Evolutionary conservation across 768 basidiomycete genomes (phyloP).

Genomic region (Lactarius vividus): DNA sequence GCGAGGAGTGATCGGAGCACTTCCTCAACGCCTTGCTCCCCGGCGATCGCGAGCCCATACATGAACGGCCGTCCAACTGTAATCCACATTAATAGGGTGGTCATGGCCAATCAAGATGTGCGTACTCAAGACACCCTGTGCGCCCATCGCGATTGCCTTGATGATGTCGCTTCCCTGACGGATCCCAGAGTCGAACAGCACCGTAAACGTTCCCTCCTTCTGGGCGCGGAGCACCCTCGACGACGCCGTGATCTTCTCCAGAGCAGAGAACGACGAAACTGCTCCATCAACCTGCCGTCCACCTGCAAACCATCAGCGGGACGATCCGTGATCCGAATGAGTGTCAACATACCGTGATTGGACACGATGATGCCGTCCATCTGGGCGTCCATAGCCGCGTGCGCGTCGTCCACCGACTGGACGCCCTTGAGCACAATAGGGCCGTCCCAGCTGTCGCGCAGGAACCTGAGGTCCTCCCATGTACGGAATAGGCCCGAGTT

Average conservation of each 20-base stretch:
- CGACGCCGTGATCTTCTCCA: slow-evolving; percentile 66
- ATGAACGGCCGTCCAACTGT: slow-evolving; percentile 73
- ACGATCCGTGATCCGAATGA: background rate
- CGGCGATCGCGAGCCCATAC: slow-evolving; percentile 67
- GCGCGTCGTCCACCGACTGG: slow-evolving; percentile 65
- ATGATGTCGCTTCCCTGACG: slow-evolving; percentile 81
- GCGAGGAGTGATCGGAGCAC: slow-evolving; percentile 65
- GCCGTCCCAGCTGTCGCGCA: slow-evolving; percentile 74
- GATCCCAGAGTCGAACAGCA: slow-evolving; percentile 80
- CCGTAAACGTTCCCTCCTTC: slow-evolving; percentile 54
- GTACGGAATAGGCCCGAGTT: slow-evolving; percentile 60
- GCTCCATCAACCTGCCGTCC: slow-evolving; percentile 79
- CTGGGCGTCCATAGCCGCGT: slow-evolving; percentile 60
- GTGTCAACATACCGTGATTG: slow-evolving; percentile 59
- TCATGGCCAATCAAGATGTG: slow-evolving; percentile 16
- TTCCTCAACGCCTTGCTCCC: slow-evolving; percentile 73
- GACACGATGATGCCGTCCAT: slow-evolving; percentile 76
- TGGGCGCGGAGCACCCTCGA: slow-evolving; percentile 57
- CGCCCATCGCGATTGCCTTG: slow-evolving; percentile 83
- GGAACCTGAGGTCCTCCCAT: slow-evolving; percentile 70
- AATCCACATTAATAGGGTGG: background rate
- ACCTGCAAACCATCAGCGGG: slow-evolving; percentile 39
- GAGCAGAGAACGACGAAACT: slow-evolving; percentile 67
- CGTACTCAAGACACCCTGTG: slow-evolving; percentile 74
- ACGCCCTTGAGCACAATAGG: slow-evolving; percentile 79